Evolutionary conservation across 164 flowering plant genomes (phyloP).

Genomic region (Umbellularia californica): DNA sequence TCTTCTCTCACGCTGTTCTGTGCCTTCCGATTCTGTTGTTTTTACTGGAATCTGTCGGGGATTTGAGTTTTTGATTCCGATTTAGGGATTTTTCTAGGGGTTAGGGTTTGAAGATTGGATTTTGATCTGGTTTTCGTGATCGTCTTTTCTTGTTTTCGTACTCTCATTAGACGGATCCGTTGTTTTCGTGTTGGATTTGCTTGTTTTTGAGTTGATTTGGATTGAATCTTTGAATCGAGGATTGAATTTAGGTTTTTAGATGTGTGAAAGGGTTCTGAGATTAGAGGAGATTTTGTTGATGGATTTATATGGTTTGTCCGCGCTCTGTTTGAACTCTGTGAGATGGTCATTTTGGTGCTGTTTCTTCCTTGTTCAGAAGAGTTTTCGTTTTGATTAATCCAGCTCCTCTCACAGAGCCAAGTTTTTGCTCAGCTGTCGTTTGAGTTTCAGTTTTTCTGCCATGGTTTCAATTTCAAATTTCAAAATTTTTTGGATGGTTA

Average conservation of each 20-base stretch:
- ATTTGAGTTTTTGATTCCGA: not conserved
- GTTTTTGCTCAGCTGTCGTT: no score
- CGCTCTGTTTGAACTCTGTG: not conserved
- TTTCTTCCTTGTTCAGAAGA: not conserved
- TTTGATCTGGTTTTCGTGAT: not conserved
- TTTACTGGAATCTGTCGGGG: not conserved
- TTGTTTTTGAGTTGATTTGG: not conserved
- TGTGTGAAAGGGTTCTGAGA: not conserved
- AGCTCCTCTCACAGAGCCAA: not conserved
- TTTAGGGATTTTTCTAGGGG: not conserved
- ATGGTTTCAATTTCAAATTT: no score
- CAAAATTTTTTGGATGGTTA: no score
- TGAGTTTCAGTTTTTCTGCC: no score
- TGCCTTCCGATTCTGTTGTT: not conserved
- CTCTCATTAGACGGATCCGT: not conserved
- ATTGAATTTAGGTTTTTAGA: not conserved
- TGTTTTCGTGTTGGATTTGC: not conserved
- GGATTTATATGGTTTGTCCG: not conserved
- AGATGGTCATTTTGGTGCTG: not conserved
- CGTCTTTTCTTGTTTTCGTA: not conserved
- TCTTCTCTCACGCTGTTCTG: not conserved
- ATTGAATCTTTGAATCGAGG: not conserved
- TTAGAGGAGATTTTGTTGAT: not conserved
- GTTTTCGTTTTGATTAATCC: not conserved
- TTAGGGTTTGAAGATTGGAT: not conserved